Conservation (phyloP, 352 stramenopile genomes). For the Peronospora belbahrii region DNA sequence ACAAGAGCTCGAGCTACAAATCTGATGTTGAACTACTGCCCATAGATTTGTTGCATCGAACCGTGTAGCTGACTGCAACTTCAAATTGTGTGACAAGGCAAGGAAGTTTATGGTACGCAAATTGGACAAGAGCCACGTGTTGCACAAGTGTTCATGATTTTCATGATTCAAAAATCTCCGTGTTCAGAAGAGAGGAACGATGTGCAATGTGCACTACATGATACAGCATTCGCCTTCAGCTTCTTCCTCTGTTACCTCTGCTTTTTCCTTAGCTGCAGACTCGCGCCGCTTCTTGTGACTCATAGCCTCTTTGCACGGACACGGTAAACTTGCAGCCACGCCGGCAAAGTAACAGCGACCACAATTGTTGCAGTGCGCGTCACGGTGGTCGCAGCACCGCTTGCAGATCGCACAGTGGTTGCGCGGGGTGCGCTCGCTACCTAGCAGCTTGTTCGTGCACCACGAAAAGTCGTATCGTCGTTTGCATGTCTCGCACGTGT, state of each 20-base stretch:
- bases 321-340: constrained; percentile 66
- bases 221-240: constrained; percentile 74
- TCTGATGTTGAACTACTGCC: background rate
- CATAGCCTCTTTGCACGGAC: constrained; percentile 63
- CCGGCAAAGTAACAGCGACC: constrained; percentile 81
- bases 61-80: constrained; percentile 6
- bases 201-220: constrained; percentile 53
- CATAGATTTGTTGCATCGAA: constrained; percentile 15
- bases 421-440: constrained; percentile 59
- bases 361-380: constrained; percentile 79
- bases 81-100: constrained; percentile 16
- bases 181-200: constrained; percentile 10
- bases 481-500: constrained; percentile 39
- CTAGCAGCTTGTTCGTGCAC: constrained; percentile 76
- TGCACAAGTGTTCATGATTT: constrained; percentile 15
- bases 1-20: background rate
- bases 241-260: constrained; percentile 50
- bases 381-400: constrained; percentile 79
- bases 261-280: constrained; percentile 30
- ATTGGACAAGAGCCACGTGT: constrained; percentile 2
- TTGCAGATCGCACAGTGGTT: constrained; percentile 86
- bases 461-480: constrained; percentile 71
- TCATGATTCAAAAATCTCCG: constrained; percentile 13
- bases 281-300: constrained; percentile 52
- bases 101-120: constrained; percentile 3